phyloP scores from a whole-genome alignment of 345 rosid species.

The Hibiscus trionum region DNA sequence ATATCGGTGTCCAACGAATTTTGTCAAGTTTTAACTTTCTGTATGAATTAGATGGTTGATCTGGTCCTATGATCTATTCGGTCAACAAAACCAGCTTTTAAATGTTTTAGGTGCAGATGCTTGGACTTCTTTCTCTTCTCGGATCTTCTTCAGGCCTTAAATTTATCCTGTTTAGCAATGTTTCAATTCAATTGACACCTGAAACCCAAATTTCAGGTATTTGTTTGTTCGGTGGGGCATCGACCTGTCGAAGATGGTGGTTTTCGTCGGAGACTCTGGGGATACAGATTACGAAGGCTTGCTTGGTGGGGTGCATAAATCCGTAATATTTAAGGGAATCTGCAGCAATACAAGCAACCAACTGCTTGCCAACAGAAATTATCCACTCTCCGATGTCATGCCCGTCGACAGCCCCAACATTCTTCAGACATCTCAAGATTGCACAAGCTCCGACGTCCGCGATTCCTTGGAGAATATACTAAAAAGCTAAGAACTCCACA shows the following conservation, averaged over 20 bases:
- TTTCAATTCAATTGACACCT: not conserved
- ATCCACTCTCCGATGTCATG: slow-evolving; percentile 79
- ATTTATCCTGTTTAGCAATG: not conserved
- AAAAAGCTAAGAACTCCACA: slow-evolving; percentile 17
- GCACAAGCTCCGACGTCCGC: slow-evolving; percentile 38
- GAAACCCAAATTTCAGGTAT: slow-evolving; percentile 43
- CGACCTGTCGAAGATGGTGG: slow-evolving; percentile 71
- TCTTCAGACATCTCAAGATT: slow-evolving; percentile 41
- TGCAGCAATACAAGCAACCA: slow-evolving; percentile 42
- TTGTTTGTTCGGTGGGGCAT: slow-evolving; percentile 86
- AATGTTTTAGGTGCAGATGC: not conserved
- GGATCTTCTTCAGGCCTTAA: not conserved
- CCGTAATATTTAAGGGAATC: slow-evolving; percentile 60
- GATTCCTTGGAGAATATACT: slow-evolving; percentile 47
- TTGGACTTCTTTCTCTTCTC: not conserved
- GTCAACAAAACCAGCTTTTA: not conserved
- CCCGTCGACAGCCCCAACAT: slow-evolving; percentile 59
- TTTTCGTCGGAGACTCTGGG: slow-evolving; percentile 82
- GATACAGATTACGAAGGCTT: slow-evolving; percentile 94
- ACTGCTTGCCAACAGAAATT: slow-evolving; percentile 56
- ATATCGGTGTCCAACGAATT: not conserved
- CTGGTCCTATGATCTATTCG: not conserved
- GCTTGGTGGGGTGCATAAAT: slow-evolving; percentile 82
- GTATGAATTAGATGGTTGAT: not conserved
- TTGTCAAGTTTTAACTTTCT: not conserved